Evolutionary conservation across 805 yeast species (phyloP), one percentile per base, ranked within the genome.

Genomic region (Saitoella complicata): DNA sequence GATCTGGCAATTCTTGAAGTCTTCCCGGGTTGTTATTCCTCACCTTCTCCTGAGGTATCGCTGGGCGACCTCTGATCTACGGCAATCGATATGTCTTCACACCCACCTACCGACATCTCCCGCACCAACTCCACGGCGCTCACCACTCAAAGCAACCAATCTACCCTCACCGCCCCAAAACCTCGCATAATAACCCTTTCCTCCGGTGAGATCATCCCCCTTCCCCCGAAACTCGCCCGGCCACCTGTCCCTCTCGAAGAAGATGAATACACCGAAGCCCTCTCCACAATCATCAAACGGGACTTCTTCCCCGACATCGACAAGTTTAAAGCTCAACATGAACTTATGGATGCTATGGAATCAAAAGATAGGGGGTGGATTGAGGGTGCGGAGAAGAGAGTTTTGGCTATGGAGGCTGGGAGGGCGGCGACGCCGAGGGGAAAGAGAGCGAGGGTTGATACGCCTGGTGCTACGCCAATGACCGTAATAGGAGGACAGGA

Each of bases 181-280:
- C 21, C 21, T 21, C 21, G 21, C 21, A 21, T 4, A 21, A 21
- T 21, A 21, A 21, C 21, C 21, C 21, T 21, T 4, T 21, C 21
- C 21, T 21, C 21, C 21, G 21, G 21, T 21, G 21, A 21, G 21
- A 21, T 21, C 21, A 21, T 21, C 21, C 21, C 4, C 4, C 21
- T 21, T 4, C 21, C 21, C 21, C 21, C 21, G 21, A 21, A 21
- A 21, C 21, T 21, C 21, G 21, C 21, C 4, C 21, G 21, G 21
- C 21, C 21, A 21, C 82, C 75, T 63, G 53, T 53, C 37, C 39
- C n/a, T 12, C 42, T 21, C 39, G 42, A 6, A 33, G 62, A 58
- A 43, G 61, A 59, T 29, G 53, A 45, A 7, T 58, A 58, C 38
- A 47, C 47, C 2, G 41, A 38, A 6, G 41, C 52, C 7, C 37